Evolutionary conservation across 2,329 filamentous ascomycete genomes (phyloP).

Genomic region (Capronia americana): DNA sequence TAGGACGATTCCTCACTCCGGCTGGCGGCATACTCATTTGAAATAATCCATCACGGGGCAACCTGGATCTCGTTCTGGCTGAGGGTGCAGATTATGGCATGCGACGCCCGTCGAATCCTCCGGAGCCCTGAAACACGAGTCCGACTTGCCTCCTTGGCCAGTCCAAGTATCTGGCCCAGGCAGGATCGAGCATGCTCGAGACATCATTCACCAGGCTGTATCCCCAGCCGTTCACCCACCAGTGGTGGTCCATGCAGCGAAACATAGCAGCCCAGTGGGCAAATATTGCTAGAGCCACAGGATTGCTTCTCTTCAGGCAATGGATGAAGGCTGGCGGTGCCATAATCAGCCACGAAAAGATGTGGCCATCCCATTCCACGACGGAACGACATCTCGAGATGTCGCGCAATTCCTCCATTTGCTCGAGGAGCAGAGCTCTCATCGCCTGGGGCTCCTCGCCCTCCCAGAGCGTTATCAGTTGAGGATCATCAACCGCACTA

Average conservation of each 20-base stretch:
- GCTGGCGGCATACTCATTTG: slow-evolving; percentile 10
- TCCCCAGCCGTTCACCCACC: slow-evolving; percentile 41
- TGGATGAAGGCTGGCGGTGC: slow-evolving; percentile 35
- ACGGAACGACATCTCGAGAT: slow-evolving; percentile 38
- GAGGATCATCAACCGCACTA: slow-evolving; percentile 26
- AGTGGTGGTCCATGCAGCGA: slow-evolving; percentile 40
- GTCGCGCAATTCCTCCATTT: slow-evolving; percentile 30
- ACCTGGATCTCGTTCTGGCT: neutral
- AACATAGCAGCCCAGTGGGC: slow-evolving; percentile 39
- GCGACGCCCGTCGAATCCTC: slow-evolving; percentile 26
- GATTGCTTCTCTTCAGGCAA: slow-evolving; percentile 35
- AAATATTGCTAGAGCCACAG: slow-evolving; percentile 37
- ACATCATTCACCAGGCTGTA: slow-evolving; percentile 38
- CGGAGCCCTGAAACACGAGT: slow-evolving; percentile 30
- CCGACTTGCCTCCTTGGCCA: slow-evolving; percentile 38
- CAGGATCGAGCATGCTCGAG: slow-evolving; percentile 35
- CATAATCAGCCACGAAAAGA: slow-evolving; percentile 39
- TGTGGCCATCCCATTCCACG: slow-evolving; percentile 39
- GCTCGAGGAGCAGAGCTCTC: slow-evolving; percentile 30
- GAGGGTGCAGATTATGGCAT: slow-evolving; percentile 6
- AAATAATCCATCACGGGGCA: slow-evolving; percentile 8
- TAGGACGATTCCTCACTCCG: neutral
- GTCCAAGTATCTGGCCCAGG: slow-evolving; percentile 34
- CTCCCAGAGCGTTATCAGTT: slow-evolving; percentile 20
- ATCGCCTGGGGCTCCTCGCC: slow-evolving; percentile 16